Evolutionary conservation across 1,284 basidiomycete genomes (phyloP), one percentile per base, ranked within the genome.

Genomic region (Pseudozyma hubeiensis): DNA sequence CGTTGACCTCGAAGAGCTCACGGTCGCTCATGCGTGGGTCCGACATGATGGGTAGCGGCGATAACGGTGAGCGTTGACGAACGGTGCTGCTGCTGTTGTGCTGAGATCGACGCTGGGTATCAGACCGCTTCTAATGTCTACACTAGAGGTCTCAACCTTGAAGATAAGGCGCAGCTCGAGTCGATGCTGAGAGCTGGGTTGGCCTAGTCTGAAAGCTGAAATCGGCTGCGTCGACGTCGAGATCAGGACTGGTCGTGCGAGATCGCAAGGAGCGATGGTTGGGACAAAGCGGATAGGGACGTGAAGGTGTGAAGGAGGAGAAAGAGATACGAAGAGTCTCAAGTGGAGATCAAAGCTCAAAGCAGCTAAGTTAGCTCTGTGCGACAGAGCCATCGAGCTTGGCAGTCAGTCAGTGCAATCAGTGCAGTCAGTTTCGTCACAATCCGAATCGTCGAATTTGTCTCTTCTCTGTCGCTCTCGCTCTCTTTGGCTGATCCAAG

Each of bases 1-100:
- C 91, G 84, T 94, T 94, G 85, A 94, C 90, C 54, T 89, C 88
- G 66, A 92, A 91, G 76, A 93, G 86, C 85, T 93, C 92, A 77
- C 85, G 88, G 84, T 93, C 90, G 58, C 84, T 85, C 71, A 87
- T 84, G 37, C 83, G 82, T 40, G 86, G 84, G 64, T 81, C 80
- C 48, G 82, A 64, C 81, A 82, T 82, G 68, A 46, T 71, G 60
- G 37, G 14, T 31, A 53, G 53, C 45, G 50, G 37, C 44, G 35
- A n/a, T n/a, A 53, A 51, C 13, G 11, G 5, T 11, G 29, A 24
- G 24, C 24, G 24, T 24, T 24, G 24, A 24, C 24, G 24, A 24
- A 4, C 24, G 1, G 24, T 24, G 24, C 24, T 24, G 24, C 24
- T 24, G 24, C 24, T 1, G 4, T 24, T 24, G 24, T 24, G 24